These are phyloP conservation scores for Pharus latifolius DNA, from an alignment of 176 grass and related monocot species.

Conservation along the genomic window DNA sequence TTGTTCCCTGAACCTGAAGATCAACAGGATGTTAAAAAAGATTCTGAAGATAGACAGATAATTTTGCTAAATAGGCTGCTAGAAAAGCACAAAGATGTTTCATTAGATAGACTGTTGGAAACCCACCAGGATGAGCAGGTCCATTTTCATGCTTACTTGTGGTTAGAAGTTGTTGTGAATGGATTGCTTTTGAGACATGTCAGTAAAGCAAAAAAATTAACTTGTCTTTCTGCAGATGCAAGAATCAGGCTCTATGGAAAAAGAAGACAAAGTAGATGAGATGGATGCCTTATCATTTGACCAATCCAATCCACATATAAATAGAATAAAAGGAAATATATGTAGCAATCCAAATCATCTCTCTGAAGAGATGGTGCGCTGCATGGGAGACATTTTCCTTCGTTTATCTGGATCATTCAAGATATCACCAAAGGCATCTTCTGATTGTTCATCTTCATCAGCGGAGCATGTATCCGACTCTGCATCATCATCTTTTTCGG, in stretches of 20 bases:
- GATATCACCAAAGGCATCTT: slow-evolving; percentile 29
- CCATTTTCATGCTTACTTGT: not conserved
- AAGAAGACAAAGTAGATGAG: slow-evolving; percentile 19
- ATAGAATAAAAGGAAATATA: slow-evolving; percentile 16
- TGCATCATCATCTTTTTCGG: slow-evolving; percentile 52
- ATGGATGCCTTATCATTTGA: slow-evolving; percentile 28
- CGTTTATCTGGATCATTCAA: slow-evolving; percentile 71
- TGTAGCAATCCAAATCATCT: slow-evolving; percentile 67
- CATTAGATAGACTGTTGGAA: slow-evolving; percentile 22
- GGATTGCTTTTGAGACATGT: no score
- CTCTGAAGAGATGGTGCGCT: slow-evolving; percentile 88
- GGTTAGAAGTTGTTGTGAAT: not conserved
- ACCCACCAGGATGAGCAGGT: slow-evolving; percentile 40
- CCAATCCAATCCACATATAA: slow-evolving; percentile 18
- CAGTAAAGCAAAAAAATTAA: not conserved
- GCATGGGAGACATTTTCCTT: slow-evolving; percentile 91
- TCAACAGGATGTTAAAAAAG: slow-evolving; percentile 3
- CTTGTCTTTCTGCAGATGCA: slow-evolving; percentile 23
- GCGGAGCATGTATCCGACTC: slow-evolving; percentile 39
- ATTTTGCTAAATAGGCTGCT: slow-evolving; percentile 12
- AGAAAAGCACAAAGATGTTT: slow-evolving; percentile 19
- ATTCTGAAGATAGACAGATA: not conserved
- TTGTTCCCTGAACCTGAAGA: slow-evolving; percentile 24
- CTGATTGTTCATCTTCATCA: slow-evolving; percentile 55
- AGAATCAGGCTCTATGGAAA: slow-evolving; percentile 10